These are phyloP conservation scores for Pyrenophora graminea DNA, from an alignment of 2,329 filamentous ascomycete species.

Conservation along the genomic window DNA sequence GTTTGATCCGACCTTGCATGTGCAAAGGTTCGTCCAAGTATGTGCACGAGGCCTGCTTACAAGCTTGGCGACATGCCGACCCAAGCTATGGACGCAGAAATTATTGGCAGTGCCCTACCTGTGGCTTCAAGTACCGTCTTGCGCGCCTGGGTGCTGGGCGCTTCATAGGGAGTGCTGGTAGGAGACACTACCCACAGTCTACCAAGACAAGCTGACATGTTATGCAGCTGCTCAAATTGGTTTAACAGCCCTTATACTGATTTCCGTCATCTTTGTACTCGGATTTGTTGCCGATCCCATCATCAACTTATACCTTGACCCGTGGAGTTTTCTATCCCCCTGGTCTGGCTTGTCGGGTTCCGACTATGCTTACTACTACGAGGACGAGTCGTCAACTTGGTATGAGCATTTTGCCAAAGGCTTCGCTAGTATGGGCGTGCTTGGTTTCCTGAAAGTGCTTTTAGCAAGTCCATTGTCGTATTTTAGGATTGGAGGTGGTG, in stretches of 20 bases:
- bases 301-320: conserved; percentile 85
- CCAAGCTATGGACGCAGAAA: conserved; percentile 67
- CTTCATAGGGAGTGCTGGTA: conserved; percentile 57
- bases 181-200: conserved; percentile 15
- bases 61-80: conserved; percentile 78
- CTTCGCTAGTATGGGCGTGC: conserved; percentile 81
- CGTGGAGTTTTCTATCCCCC: conserved; percentile 53
- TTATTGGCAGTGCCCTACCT: conserved; percentile 87
- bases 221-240: conserved; percentile 62
- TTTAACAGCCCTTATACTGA: conserved; percentile 73
- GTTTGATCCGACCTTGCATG: conserved; percentile 84
- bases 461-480: conserved; percentile 77
- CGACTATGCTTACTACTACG: conserved; percentile 35
- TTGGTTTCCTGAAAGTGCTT: conserved; percentile 83
- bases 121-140: conserved; percentile 79
- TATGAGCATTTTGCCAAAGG: conserved; percentile 85
- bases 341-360: conserved; percentile 28
- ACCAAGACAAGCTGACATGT: conserved; percentile 17
- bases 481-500: conserved; percentile 67
- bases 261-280: conserved; percentile 75
- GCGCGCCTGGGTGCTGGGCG: conserved; percentile 76
- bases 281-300: conserved; percentile 94
- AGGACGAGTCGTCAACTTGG: conserved; percentile 63
- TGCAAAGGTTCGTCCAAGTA: conserved; percentile 94
- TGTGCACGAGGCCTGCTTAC: conserved; percentile 89